Conservation (phyloP, 2,329 filamentous ascomycete genomes). For the Colletotrichum tofieldiae region DNA sequence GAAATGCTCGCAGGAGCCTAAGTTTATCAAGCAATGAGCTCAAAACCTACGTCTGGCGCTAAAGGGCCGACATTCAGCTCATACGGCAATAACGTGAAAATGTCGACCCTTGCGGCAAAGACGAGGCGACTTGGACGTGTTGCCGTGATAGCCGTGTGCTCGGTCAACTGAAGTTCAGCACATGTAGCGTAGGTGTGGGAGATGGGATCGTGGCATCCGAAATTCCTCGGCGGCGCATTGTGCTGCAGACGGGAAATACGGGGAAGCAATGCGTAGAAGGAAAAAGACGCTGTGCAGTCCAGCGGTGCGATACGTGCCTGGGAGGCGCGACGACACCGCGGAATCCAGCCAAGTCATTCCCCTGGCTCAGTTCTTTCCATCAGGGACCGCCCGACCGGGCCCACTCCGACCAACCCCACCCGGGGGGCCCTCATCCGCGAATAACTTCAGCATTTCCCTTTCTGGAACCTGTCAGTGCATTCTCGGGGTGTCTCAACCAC, state of each 20-base stretch:
- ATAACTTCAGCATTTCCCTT: slow-evolving; percentile 27
- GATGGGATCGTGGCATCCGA: not conserved
- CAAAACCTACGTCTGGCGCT: not conserved
- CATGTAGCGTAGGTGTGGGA: not conserved
- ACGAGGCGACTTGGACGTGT: not conserved
- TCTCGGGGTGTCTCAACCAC: slow-evolving; percentile 12
- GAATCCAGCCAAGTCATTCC: slow-evolving; percentile 30
- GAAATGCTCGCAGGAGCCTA: not conserved
- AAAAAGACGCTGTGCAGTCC: not conserved
- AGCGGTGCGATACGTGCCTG: not conserved
- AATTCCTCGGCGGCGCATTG: not conserved
- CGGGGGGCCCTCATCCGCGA: slow-evolving; percentile 10
- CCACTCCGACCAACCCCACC: slow-evolving; percentile 7
- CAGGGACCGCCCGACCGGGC: slow-evolving; percentile 3
- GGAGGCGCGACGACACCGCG: not conserved
- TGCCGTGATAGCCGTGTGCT: slow-evolving; percentile 32
- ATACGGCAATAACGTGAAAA: not conserved
- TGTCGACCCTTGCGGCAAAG: not conserved
- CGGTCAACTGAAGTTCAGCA: slow-evolving; percentile 21
- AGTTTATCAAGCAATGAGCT: not conserved
- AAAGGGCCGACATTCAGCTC: not conserved
- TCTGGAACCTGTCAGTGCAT: slow-evolving; percentile 30
- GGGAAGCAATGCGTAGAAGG: not conserved
- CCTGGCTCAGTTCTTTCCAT: not conserved
- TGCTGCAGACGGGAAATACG: slow-evolving; percentile 35